Conservation (phyloP, 2,329 filamentous ascomycete species). For the Calonectria hawksworthii region DNA sequence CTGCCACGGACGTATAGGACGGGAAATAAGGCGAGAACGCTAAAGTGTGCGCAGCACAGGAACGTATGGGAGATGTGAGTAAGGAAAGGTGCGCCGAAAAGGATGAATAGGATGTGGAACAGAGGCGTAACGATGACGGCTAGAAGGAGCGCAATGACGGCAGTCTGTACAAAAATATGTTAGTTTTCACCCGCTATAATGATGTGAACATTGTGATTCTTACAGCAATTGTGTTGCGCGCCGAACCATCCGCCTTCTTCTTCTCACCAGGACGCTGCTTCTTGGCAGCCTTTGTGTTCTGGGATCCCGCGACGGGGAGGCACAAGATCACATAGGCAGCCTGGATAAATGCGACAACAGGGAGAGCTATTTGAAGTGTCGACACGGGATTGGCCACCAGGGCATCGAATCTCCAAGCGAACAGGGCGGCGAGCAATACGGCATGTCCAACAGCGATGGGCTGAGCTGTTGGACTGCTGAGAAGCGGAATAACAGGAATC, state of each 20-base stretch:
- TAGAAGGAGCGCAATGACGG: conserved; percentile 66
- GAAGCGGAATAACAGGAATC: conserved; percentile 55
- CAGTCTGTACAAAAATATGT: conserved; percentile 52
- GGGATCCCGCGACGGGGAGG: conserved; percentile 71
- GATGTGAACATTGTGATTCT: conserved; percentile 37
- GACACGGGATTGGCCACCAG: conserved; percentile 79
- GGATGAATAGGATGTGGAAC: conserved; percentile 76
- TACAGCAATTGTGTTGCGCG: conserved; percentile 63
- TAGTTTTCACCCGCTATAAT: conserved; percentile 29
- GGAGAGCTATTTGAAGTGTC: conserved; percentile 72
- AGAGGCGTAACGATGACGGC: conserved; percentile 78
- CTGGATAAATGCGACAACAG: conserved; percentile 76
- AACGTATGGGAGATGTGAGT: conserved; percentile 84
- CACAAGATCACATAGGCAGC: conserved; percentile 72
- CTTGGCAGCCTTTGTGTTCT: conserved; percentile 55
- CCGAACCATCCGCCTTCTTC: conserved; percentile 64
- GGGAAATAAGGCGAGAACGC: conserved; percentile 82
- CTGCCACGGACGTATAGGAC: conserved; percentile 90
- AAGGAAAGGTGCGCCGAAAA: conserved; percentile 92
- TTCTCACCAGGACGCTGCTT: conserved; percentile 68
- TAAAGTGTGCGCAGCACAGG: conserved; percentile 85
- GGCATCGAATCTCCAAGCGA: conserved; percentile 73
- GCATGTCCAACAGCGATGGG: conserved; percentile 78
- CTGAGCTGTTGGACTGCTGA: conserved; percentile 55
- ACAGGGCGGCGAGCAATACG: conserved; percentile 73